Evolutionary conservation across 768 basidiomycete species (phyloP), one percentile per base, ranked within the genome.

Genomic region (Tricholoma terreum): DNA sequence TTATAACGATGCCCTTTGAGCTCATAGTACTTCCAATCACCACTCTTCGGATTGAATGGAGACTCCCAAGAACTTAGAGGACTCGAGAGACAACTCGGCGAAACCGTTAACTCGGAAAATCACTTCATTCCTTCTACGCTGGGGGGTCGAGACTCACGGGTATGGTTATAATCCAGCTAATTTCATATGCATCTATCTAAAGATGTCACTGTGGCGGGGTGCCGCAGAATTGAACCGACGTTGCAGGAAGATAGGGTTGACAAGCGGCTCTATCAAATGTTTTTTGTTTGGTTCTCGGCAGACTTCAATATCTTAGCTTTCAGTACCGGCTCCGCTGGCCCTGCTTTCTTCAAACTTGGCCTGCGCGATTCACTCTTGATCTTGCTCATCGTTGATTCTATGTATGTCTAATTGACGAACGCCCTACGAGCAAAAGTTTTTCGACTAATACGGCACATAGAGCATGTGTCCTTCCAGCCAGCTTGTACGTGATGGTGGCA

Each of bases 271-370:
- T 82, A 81, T 63, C 85, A 88, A 58, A 69, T 87, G 62, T 88
- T 88, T 73, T 85, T 85, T 63, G 75, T 88, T 4, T 89, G 87
- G 87, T 85, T 88, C 63, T 83, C 87, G 7, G 78, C 82, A 54
- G 87, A 86, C 65, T 79, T 86, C 68, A 87, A 87, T 62, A 80
- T 88, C 24, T 72, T 86, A 15, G 78, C 77, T 71, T 86, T 86
- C 59, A 81, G 83, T 15, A 75, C 83, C 0, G 86, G 86, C 4
- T 78, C 83, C 0, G 76, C 85, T 12, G 86, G 85, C 0, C 86
- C 86, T 4, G 66, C 80, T 9, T 77, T 80, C 34, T 88, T 84
- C 59, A 72, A 71, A 6, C 76, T 88, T 3, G 79, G 80, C 0
- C 70, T 86, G 55, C 77, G 79, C 24, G 77, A 81, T 61, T 77